Evolutionary conservation across 1,139 yeast genomes (phyloP).

Genomic region (Yamadazyma dendronema): DNA sequence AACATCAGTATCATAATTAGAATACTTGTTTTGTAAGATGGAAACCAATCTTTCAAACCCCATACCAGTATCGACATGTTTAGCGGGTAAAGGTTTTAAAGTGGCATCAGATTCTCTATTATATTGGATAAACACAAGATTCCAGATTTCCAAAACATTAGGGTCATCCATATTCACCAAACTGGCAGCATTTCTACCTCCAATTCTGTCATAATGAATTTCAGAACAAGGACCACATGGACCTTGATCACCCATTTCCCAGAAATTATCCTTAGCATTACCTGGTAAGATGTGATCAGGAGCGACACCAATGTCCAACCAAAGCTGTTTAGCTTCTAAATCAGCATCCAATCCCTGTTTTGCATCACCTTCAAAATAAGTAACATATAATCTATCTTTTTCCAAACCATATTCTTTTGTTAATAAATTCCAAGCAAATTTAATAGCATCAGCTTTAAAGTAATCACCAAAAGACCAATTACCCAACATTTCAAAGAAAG

Average conservation of each 20-base stretch:
- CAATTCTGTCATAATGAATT: conserved; percentile 95
- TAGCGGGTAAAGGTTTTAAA: conserved; percentile 80
- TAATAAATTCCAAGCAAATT: conserved; percentile 86
- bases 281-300: conserved; percentile 95
- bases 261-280: conserved; percentile 83
- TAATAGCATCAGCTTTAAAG: conserved; percentile 90
- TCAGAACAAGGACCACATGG: conserved; percentile 99
- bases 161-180: conserved; percentile 97
- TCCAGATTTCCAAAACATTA: conserved; percentile 96
- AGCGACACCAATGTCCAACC: conserved; percentile 85
- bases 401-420: conserved; percentile 81
- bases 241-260: conserved; percentile 99
- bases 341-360: conserved; percentile 87
- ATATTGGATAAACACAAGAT: conserved; percentile 92
- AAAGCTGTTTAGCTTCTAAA: conserved; percentile 83
- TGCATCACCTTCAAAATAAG: conserved; percentile 93
- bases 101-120: conserved; percentile 91
- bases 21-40: conserved; percentile 81
- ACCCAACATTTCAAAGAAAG: conserved; percentile 98
- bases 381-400: conserved; percentile 80
- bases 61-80: conserved; percentile 97
- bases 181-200: conserved; percentile 90
- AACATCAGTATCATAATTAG: conserved; percentile 97
- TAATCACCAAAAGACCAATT: conserved; percentile 99
- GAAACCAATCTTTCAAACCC: conserved; percentile 98